phyloP scores from a whole-genome alignment of 768 basidiomycete genomes.

The Chalciporus piperatus region DNA sequence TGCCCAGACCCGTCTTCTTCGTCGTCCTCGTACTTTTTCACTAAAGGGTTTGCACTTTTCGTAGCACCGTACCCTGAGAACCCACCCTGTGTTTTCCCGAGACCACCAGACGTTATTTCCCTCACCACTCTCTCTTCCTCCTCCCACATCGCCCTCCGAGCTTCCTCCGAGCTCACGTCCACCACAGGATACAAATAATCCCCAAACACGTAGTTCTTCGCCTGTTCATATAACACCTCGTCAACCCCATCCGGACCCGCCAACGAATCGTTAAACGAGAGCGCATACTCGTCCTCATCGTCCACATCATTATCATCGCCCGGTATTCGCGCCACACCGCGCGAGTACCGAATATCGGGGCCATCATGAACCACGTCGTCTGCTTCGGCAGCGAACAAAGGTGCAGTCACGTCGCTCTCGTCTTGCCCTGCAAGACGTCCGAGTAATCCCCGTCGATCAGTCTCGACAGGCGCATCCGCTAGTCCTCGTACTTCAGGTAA shows the following conservation, averaged over 20 bases:
- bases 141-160: constrained; percentile 29
- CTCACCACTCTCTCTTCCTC: constrained; percentile 29
- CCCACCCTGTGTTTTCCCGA: neutral
- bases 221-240: constrained; percentile 74
- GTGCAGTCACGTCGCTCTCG: constrained; percentile 65
- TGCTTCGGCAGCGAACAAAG: constrained; percentile 63
- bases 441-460: constrained; percentile 36
- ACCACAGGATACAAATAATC: constrained; percentile 89
- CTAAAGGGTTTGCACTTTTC: constrained; percentile 8
- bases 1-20: constrained; percentile 1
- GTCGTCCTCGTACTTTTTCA: constrained; percentile 5
- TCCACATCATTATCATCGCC: constrained; percentile 31
- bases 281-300: constrained; percentile 35
- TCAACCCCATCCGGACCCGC: constrained; percentile 61
- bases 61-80: constrained; percentile 28
- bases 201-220: constrained; percentile 80
- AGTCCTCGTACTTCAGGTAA: constrained; percentile 61
- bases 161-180: constrained; percentile 69
- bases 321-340: constrained; percentile 12
- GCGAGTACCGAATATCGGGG: constrained; percentile 46
- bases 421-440: constrained; percentile 31
- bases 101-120: constrained; percentile 18
- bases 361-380: constrained; percentile 64
- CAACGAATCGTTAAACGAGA: constrained; percentile 26
- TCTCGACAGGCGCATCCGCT: constrained; percentile 37